Base-by-base conservation (phyloP, 1,139 yeast species). In the Suhomyces chickasaworum region DNA sequence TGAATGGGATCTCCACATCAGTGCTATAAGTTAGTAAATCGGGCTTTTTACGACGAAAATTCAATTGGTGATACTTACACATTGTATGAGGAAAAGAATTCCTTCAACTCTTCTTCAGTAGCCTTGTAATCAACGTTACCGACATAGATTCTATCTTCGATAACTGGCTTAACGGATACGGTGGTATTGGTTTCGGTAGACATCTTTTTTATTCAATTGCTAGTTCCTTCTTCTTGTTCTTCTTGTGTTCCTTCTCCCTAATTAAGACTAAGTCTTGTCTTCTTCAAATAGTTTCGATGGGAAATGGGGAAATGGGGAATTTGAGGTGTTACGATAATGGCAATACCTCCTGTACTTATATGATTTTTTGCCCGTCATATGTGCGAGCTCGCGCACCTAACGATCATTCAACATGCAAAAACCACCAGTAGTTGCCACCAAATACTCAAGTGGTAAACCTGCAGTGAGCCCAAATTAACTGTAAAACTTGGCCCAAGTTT, bases 121-220 rank as follows among this genome's bases (percentile, higher is more conserved):
- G 84, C 77, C 42, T 71, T 64, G 60, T 68, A 80, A 58, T 78
- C 79, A 50, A 82, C 77, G 57, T 82, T 82, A 46, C 81, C 80
- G 48, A 82, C 45, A 51, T 58, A 60, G 53, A 73, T 64, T 69
- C 78, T 73, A 40, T 70, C 73, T 58, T 68, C 75, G 58, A 72
- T 69, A 41, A 65, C 57, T 45, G 65, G 64, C 53, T 68, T 66
- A 20, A 18, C 44, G 27, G 46, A 23, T 15, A 27, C 39, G 39
- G 46, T 36, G 37, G 44, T 10, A 22, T 35, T 22, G 37, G 29
- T 12, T 41, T 45, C 48, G 38, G 42, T 37, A 38, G 48, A 45
- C 48, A 45, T 45, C 31, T 10, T 41, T 20, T 21, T 34, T n/a
- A n/a, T n/a, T 41, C 39, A 36, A 41, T 36, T 37, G 42, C 29